These are phyloP conservation scores for Entamoeba moshkovskii DNA, from an alignment of 208 protist species.

Conservation along the genomic window DNA sequence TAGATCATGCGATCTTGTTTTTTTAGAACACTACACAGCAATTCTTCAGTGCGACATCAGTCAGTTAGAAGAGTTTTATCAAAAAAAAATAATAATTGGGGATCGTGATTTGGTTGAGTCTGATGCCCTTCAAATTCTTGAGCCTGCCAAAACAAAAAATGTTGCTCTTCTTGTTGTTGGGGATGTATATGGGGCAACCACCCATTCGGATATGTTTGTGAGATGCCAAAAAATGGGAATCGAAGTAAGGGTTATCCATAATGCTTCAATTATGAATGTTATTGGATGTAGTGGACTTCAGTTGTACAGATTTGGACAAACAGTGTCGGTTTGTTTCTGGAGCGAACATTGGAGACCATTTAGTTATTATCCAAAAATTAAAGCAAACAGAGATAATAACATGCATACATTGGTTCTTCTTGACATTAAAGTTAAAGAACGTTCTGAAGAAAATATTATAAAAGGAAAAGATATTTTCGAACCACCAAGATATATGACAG, in stretches of 20 bases:
- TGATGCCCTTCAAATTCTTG: conserved; percentile 63
- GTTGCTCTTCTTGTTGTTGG: conserved; percentile 93
- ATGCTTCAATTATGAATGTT: conserved; percentile 96
- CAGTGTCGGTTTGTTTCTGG: conserved; percentile 80
- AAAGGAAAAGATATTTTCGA: conserved; percentile 76
- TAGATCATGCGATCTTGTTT: conserved; percentile 68
- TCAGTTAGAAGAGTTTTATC: conserved; percentile 60
- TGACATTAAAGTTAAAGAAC: conserved; percentile 97
- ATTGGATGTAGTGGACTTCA: conserved; percentile 88
- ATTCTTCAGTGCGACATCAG: conserved; percentile 61
- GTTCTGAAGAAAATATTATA: conserved; percentile 74
- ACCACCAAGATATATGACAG: conserved; percentile 91
- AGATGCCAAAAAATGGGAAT: conserved; percentile 68
- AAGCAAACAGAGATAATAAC: conserved; percentile 60
- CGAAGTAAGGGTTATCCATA: conserved; percentile 75
- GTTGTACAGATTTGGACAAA: conserved; percentile 92
- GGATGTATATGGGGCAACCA: conserved; percentile 94
- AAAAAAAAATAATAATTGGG: conserved; percentile 63
- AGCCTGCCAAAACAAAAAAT: conserved; percentile 51
- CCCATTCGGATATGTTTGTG: conserved; percentile 87
- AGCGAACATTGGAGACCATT: conserved; percentile 84
- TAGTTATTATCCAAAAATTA: conserved; percentile 83
- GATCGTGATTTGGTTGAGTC: conserved; percentile 83
- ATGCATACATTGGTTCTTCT: conserved; percentile 85
- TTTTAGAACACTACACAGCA: conserved; percentile 93